phyloP scores from a whole-genome alignment of 129 eudicot genomes.

The Flaveria bidentis region DNA sequence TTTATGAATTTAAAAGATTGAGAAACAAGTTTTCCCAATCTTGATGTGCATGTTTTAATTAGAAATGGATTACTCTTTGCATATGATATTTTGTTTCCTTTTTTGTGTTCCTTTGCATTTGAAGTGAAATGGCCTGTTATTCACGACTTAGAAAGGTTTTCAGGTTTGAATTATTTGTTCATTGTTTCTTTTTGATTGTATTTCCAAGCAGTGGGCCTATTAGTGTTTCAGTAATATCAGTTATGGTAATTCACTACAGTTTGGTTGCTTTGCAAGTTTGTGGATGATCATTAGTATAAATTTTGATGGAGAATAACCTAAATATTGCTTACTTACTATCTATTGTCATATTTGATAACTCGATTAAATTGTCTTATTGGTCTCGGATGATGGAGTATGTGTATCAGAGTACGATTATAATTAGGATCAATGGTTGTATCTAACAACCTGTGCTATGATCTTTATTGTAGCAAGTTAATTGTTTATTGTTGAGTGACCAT shows the following conservation, averaged over 20 bases:
- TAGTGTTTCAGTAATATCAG: neutral
- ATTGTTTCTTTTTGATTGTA: constrained; percentile 19
- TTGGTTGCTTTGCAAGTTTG: constrained; percentile 23
- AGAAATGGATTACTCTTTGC: neutral
- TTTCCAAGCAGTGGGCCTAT: constrained; percentile 9
- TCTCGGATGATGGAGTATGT: neutral
- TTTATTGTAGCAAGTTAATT: constrained; percentile 2
- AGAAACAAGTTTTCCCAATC: neutral
- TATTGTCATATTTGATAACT: constrained; percentile 10
- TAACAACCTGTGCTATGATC: neutral
- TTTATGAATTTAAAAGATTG: neutral
- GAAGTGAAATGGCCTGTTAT: constrained; percentile 11
- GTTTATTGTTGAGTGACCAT: constrained; percentile 10
- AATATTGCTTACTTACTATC: neutral
- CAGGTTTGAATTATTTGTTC: neutral
- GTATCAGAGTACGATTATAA: neutral
- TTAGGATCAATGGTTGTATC: constrained; percentile 4
- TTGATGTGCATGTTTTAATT: neutral
- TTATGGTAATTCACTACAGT: neutral
- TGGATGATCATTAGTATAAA: neutral
- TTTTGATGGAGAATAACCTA: neutral
- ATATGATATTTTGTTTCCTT: constrained; percentile 7
- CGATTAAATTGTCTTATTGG: constrained; percentile 1
- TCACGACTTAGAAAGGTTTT: constrained; percentile 8
- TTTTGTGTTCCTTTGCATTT: constrained; percentile 10